These are phyloP conservation scores for Dillenia turbinata DNA, from an alignment of 164 flowering plant genomes.

Conservation along the genomic window DNA sequence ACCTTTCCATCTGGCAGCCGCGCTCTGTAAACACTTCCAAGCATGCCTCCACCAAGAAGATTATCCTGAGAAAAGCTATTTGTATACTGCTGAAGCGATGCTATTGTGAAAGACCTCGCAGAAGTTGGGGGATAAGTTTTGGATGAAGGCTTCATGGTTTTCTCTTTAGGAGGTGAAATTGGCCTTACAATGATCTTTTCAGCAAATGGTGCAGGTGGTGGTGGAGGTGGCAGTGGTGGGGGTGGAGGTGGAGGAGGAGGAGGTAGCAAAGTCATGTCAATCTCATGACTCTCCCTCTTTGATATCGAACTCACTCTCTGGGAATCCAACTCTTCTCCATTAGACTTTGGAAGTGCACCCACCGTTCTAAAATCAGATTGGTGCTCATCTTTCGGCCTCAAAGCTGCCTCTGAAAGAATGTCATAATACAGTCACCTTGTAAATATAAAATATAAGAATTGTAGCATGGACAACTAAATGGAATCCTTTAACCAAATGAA, in stretches of 20 bases:
- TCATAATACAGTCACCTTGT: no score
- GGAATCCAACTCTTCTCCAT: constrained; percentile 21
- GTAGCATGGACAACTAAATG: no score
- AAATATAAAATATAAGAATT: no score
- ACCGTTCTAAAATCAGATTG: constrained; percentile 19
- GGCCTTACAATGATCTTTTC: constrained; percentile 38
- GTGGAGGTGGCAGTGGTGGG: constrained; percentile 40
- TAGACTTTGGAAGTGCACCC: constrained; percentile 24
- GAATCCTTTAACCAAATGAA: no score
- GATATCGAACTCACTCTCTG: constrained; percentile 18
- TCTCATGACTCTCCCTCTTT: constrained; percentile 24
- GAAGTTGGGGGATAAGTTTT: constrained; percentile 26
- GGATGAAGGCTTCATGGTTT: constrained; percentile 11
- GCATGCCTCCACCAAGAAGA: constrained; percentile 64
- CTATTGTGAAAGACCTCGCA: constrained; percentile 49
- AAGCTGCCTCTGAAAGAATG: constrained; percentile 13
- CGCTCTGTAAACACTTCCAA: constrained; percentile 79
- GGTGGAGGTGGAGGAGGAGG: constrained; percentile 34
- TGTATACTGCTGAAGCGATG: constrained; percentile 78
- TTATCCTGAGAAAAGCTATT: constrained; percentile 76
- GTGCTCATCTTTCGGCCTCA: constrained; percentile 27
- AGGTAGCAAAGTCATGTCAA: constrained; percentile 32
- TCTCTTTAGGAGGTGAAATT: constrained; percentile 16
- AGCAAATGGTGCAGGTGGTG: constrained; percentile 26
- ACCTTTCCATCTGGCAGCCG: constrained; percentile 86